A percentile compares a stretch with the other conserved stretches of the same genome.
phyloP scores from a whole-genome alignment of 805 yeast species.

The Starmera caribaea region DNA sequence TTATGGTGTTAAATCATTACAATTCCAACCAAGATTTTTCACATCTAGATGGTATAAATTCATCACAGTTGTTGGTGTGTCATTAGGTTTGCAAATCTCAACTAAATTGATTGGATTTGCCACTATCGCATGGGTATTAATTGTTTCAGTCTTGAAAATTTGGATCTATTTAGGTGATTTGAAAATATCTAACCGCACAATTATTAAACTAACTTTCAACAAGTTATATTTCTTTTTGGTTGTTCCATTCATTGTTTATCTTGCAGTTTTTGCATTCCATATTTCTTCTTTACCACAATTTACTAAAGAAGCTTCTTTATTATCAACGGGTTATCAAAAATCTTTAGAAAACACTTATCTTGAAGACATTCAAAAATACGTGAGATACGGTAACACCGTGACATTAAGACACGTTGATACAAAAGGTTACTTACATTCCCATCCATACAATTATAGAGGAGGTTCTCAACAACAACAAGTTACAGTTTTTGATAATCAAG shows the following conservation, averaged over 20 bases:
- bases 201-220: conserved; percentile 30
- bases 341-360: conserved; percentile 36
- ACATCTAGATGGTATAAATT: conserved; percentile 44
- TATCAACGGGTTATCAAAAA: conserved; percentile 63
- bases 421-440: conserved; percentile 80
- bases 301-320: conserved; percentile 48
- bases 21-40: conserved; percentile 25
- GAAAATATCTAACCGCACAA: conserved; percentile 26
- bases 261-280: conserved; percentile 48
- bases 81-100: conserved; percentile 46
- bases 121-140: conserved; percentile 56
- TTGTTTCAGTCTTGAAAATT: conserved; percentile 31
- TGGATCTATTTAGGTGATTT: conserved; percentile 73
- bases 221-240: conserved; percentile 34
- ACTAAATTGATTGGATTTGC: conserved; percentile 66
- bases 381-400: conserved; percentile 63
- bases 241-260: conserved; percentile 51
- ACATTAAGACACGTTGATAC: conserved; percentile 63
- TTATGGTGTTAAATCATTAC: conserved; percentile 32
- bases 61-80: conserved; percentile 36
- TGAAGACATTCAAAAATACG: conserved; percentile 44
- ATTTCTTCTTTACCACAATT: conserved; percentile 32
- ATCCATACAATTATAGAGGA: conserved; percentile 46
- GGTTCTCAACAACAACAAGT: conserved; percentile 77
- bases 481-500: conserved; percentile 55